These are phyloP conservation scores for Trichoderma virens DNA, from an alignment of 495 filamentous ascomycete species.

Conservation along the genomic window DNA sequence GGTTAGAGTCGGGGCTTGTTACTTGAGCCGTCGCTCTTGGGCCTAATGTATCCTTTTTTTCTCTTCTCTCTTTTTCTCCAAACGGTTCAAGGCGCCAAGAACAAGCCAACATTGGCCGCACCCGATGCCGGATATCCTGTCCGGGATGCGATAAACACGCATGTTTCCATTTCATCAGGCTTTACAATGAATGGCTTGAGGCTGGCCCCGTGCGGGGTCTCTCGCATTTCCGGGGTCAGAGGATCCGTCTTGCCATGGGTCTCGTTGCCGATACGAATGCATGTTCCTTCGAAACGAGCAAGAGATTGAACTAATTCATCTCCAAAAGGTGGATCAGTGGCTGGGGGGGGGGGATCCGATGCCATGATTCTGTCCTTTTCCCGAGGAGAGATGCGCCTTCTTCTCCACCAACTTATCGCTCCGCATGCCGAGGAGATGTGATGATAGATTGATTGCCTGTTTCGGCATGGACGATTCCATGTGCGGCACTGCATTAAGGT, in stretches of 20 bases:
- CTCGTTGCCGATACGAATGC: not conserved
- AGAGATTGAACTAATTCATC: not conserved
- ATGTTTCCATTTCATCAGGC: not conserved
- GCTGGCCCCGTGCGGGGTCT: constrained; percentile 1
- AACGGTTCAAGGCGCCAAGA: not conserved
- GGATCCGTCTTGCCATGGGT: not conserved
- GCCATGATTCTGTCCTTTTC: too few relatives aligned
- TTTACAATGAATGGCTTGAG: not conserved
- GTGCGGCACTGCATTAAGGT: not conserved
- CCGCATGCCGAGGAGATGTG: not conserved
- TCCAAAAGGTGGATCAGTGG: too few relatives aligned
- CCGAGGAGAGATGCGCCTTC: too few relatives aligned
- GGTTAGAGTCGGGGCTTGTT: not conserved
- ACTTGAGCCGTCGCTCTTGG: not conserved
- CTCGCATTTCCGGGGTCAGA: not conserved
- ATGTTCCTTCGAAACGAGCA: too few relatives aligned
- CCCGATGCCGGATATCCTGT: constrained; percentile 2
- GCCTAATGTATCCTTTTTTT: not conserved
- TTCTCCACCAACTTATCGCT: not conserved
- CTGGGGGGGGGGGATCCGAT: not conserved
- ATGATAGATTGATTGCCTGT: not conserved
- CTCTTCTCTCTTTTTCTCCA: not conserved
- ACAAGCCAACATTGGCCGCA: not conserved
- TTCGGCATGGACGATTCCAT: not conserved
- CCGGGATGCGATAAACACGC: not conserved